A percentile compares a stretch with the other conserved stretches of the same genome.
These are phyloP conservation scores for Volvox africanus DNA, from an alignment of 139 green algal species.

Conservation along the genomic window DNA sequence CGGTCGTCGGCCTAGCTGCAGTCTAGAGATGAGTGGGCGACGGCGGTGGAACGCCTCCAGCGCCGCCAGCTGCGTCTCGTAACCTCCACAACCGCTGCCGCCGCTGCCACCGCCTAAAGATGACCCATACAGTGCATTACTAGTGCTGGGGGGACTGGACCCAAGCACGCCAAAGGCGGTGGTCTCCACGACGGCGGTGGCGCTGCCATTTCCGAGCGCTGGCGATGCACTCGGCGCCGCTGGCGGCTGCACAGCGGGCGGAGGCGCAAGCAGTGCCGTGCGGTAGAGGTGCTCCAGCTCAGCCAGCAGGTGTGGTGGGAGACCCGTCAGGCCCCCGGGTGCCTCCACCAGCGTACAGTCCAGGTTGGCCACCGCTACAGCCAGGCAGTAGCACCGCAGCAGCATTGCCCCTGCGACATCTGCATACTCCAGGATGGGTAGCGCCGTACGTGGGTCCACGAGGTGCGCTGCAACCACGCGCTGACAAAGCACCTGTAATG, in stretches of 20 bases:
- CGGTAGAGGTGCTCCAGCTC: constrained; percentile 71
- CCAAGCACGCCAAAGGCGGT: not conserved
- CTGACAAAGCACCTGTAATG: constrained; percentile 85
- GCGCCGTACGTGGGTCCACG: constrained; percentile 82
- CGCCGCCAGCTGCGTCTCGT: constrained; percentile 13
- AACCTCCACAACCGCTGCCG: not conserved
- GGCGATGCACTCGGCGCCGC: not conserved
- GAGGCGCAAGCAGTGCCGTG: constrained; percentile 31
- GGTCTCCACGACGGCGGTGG: not conserved
- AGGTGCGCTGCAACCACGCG: constrained; percentile 71
- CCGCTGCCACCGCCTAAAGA: not conserved
- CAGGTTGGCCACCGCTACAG: constrained; percentile 80
- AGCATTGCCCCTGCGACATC: constrained; percentile 76
- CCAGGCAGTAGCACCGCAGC: constrained; percentile 80
- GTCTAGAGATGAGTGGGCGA: not conserved
- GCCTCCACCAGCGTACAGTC: constrained; percentile 79
- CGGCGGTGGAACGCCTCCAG: constrained; percentile 30
- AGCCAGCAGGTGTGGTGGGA: constrained; percentile 70
- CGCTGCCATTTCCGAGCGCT: not conserved
- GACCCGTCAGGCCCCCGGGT: constrained; percentile 48
- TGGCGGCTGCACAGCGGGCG: not conserved
- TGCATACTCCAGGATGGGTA: constrained; percentile 84
- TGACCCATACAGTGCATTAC: not conserved
- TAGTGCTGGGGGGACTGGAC: not conserved
- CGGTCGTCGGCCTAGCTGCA: constrained; percentile 61